Percentiles rank a stretch among this genome's conserved stretches.
Evolutionary conservation across 768 basidiomycete species (phyloP).

Genomic region (Lactarius quietus): DNA sequence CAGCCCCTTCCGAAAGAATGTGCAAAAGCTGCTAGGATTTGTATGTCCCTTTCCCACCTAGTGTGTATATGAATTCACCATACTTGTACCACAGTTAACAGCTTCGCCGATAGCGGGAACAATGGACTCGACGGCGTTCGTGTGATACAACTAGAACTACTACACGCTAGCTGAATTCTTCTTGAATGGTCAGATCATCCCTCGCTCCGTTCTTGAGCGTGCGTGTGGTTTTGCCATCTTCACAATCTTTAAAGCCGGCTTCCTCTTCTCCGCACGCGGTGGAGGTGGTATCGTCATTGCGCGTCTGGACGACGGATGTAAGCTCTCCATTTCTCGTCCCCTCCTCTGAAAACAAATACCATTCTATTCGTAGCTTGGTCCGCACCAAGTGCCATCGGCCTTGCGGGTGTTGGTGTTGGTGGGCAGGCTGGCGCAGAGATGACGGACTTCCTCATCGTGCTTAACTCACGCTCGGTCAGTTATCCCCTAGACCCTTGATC

Average conservation of each 20-base stretch:
- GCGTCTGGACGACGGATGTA: constrained; percentile 73
- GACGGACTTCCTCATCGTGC: constrained; percentile 87
- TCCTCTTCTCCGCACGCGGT: constrained; percentile 71
- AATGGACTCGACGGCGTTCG: constrained; percentile 80
- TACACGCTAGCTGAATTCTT: background rate
- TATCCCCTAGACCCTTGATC: background rate
- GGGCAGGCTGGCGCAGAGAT: constrained; percentile 81
- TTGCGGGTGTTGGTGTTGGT: constrained; percentile 87
- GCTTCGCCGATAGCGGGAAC: constrained; percentile 77
- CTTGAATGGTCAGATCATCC: constrained; percentile 44
- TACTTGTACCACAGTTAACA: constrained; percentile 52
- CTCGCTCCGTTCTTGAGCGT: constrained; percentile 49
- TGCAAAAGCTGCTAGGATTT: constrained; percentile 81
- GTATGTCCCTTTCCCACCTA: constrained; percentile 40
- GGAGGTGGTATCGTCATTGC: constrained; percentile 90
- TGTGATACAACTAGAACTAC: constrained; percentile 4
- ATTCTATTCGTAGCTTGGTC: constrained; percentile 73
- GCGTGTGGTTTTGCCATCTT: constrained; percentile 87
- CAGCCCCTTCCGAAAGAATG: constrained; percentile 79
- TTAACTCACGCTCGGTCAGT: constrained; percentile 77
- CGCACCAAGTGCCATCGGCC: constrained; percentile 91
- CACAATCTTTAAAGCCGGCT: constrained; percentile 72
- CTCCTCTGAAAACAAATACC: background rate
- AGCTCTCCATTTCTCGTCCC: constrained; percentile 33
- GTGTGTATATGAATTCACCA: constrained; percentile 6